A percentile compares a stretch with the other conserved stretches of the same genome.
Evolutionary conservation across 352 stramenopile species (phyloP).

Genomic region (Phytophthora constricta): DNA sequence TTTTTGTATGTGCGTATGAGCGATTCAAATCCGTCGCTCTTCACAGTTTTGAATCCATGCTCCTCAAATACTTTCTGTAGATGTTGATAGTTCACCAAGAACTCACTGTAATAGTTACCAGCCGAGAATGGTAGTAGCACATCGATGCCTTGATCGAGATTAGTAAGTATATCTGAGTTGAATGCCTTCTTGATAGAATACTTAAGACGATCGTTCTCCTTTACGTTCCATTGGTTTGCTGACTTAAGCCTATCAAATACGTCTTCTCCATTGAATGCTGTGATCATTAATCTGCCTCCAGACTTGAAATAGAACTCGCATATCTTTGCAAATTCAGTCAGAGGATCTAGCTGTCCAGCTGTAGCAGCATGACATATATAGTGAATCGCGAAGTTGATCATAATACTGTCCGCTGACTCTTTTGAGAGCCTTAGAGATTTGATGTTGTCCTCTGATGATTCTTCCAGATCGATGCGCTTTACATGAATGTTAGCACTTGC

Average conservation of each 20-base stretch:
- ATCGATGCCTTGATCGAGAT: neutral
- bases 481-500: neutral
- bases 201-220: neutral
- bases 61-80: neutral
- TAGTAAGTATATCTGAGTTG: neutral
- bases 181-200: neutral
- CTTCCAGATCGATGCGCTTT: neutral
- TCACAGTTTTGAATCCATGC: neutral
- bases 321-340: slow-evolving; percentile 1
- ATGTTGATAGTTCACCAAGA: slow-evolving; percentile 1
- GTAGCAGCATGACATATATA: neutral
- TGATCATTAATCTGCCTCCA: neutral
- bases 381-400: slow-evolving; percentile 1
- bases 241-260: neutral
- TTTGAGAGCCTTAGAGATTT: neutral
- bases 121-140: neutral
- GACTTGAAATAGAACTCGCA: neutral
- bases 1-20: neutral
- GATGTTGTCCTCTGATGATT: neutral
- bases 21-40: neutral
- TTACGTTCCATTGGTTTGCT: neutral
- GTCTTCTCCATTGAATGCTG: slow-evolving; percentile 1
- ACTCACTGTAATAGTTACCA: neutral
- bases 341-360: neutral
- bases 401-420: neutral